Conservation (phyloP, 164 flowering plant genomes). For the Piper longum region DNA sequence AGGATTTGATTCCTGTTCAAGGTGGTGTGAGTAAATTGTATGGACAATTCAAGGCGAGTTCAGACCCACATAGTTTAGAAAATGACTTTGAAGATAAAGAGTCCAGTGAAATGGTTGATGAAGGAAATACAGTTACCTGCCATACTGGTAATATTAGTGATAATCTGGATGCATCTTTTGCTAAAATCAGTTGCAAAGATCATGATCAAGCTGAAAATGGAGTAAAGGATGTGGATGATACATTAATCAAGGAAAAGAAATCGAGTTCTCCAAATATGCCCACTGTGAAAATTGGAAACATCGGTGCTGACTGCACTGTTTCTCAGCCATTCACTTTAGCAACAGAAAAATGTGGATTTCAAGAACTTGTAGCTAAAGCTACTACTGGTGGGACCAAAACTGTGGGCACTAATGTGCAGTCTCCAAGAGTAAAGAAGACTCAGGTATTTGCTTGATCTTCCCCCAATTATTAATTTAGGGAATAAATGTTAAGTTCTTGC, state of each 20-base stretch:
- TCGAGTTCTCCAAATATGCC: slow-evolving; percentile 17
- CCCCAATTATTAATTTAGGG: not conserved
- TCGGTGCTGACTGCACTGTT: slow-evolving; percentile 30
- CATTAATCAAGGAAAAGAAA: slow-evolving; percentile 18
- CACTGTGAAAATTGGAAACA: slow-evolving; percentile 25
- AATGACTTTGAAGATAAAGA: slow-evolving; percentile 47
- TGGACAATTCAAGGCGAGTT: slow-evolving; percentile 17
- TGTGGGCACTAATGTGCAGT: slow-evolving; percentile 12
- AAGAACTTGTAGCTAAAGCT: slow-evolving; percentile 23
- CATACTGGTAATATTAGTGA: slow-evolving; percentile 16
- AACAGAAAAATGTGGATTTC: slow-evolving; percentile 69
- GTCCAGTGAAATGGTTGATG: slow-evolving; percentile 31
- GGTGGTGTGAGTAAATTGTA: slow-evolving; percentile 8
- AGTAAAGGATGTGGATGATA: slow-evolving; percentile 16
- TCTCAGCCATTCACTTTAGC: slow-evolving; percentile 77
- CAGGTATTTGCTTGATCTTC: slow-evolving; percentile 16
- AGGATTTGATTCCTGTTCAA: slow-evolving; percentile 1
- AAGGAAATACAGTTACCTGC: slow-evolving; percentile 12
- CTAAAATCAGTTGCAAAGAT: slow-evolving; percentile 20
- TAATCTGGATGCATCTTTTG: slow-evolving; percentile 21
- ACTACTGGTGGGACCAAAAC: slow-evolving; percentile 18
- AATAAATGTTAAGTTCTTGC: too few relatives aligned
- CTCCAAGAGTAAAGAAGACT: slow-evolving; percentile 19
- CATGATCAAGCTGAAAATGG: slow-evolving; percentile 16
- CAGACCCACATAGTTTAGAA: slow-evolving; percentile 22